Percentiles rank a stretch among this genome's conserved stretches.
These are phyloP conservation scores for Beauveria pseudobassiana DNA, from an alignment of 2,329 filamentous ascomycete genomes.

Conservation along the genomic window DNA sequence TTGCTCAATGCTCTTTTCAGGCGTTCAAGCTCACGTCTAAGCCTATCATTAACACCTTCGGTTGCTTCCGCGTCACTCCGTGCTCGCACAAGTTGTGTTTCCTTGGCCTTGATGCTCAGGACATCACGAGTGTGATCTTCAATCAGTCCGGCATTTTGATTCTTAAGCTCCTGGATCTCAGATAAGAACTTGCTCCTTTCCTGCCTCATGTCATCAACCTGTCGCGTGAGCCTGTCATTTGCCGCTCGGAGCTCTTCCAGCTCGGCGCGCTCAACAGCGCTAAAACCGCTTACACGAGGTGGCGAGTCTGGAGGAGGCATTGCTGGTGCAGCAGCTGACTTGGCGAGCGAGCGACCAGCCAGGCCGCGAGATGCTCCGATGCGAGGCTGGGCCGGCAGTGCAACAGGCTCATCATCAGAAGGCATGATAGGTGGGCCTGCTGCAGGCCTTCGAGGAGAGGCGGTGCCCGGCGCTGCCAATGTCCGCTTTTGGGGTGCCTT, in stretches of 20 bases:
- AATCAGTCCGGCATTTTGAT: conserved; percentile 92
- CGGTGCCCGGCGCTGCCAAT: conserved; percentile 39
- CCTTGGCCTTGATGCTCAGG: conserved; percentile 94
- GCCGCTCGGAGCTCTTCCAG: conserved; percentile 80
- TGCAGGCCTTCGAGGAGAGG: conserved; percentile 48
- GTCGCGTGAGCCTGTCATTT: conserved; percentile 68
- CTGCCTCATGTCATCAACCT: conserved; percentile 72
- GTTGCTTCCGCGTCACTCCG: conserved; percentile 84
- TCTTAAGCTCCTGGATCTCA: conserved; percentile 89
- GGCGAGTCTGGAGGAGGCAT: conserved; percentile 47
- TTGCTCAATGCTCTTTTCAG: conserved; percentile 77
- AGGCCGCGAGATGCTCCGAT: conserved; percentile 69
- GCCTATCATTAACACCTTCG: conserved; percentile 75
- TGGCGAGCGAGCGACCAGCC: conserved; percentile 76
- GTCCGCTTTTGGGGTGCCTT: conserved; percentile 53
- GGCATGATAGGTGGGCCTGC: conserved; percentile 41
- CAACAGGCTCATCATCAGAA: conserved; percentile 50
- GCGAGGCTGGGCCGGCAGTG: conserved; percentile 50
- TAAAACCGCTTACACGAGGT: conserved; percentile 56
- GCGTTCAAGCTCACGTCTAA: conserved; percentile 82
- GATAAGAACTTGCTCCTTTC: conserved; percentile 77
- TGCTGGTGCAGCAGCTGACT: conserved; percentile 51
- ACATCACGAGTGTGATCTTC: conserved; percentile 96
- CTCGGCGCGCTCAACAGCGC: conserved; percentile 81
- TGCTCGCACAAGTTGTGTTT: conserved; percentile 90